These are phyloP conservation scores for Chaetomium sp. DNA, from an alignment of 2,329 filamentous ascomycete species.

Conservation along the genomic window DNA sequence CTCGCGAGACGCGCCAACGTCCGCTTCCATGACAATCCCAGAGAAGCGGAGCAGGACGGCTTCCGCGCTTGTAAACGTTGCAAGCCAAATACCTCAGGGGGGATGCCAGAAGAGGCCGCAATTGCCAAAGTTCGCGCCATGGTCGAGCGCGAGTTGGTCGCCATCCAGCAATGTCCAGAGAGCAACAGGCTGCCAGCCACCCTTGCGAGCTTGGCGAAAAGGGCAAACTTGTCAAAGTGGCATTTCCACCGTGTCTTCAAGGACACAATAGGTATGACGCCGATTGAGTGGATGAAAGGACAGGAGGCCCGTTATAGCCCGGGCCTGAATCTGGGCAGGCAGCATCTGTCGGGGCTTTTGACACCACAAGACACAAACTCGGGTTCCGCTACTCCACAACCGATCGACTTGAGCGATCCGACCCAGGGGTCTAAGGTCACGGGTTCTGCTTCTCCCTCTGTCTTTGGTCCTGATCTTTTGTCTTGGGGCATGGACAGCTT, in stretches of 20 bases:
- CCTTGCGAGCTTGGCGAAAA: background rate
- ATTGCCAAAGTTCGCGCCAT: background rate
- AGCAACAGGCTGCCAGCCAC: background rate
- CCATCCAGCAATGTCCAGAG: background rate
- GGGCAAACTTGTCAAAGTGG: background rate
- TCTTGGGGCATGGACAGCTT: too few relatives aligned
- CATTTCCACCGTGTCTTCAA: background rate
- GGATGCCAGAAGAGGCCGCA: too few relatives aligned
- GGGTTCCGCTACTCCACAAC: too few relatives aligned
- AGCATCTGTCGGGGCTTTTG: too few relatives aligned
- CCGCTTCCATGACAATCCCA: background rate
- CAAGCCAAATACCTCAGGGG: background rate
- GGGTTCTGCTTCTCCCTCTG: too few relatives aligned
- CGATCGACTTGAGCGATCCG: too few relatives aligned
- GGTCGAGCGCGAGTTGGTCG: background rate
- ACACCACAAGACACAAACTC: too few relatives aligned
- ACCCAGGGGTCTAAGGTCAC: too few relatives aligned
- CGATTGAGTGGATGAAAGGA: background rate
- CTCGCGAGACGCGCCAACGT: conserved; percentile 2
- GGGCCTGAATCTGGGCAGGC: too few relatives aligned
- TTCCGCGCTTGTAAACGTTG: conserved; percentile 4
- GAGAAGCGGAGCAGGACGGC: background rate
- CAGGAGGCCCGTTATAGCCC: too few relatives aligned
- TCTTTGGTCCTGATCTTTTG: too few relatives aligned
- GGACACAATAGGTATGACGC: background rate